phyloP scores from a whole-genome alignment of 78 protist genomes.

The Speleostelium caveatum region DNA sequence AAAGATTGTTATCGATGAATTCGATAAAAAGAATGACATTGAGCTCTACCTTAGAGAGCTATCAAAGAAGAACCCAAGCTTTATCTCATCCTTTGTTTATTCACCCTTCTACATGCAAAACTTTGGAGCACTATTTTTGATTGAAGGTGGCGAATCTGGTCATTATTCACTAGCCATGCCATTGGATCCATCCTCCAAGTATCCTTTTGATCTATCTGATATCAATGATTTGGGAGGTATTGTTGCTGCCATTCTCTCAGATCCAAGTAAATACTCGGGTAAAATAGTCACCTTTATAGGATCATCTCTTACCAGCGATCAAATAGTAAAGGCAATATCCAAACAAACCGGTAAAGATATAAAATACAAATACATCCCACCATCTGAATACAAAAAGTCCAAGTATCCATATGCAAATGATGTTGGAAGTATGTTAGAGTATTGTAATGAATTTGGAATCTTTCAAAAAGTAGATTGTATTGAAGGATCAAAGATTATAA shows the following conservation, averaged over 20 bases:
- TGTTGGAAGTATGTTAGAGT: no score
- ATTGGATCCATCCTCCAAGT: not conserved
- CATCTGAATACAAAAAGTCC: no score
- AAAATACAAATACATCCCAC: conserved; percentile 11
- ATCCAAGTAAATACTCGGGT: conserved; percentile 21
- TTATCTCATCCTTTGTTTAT: conserved; percentile 1
- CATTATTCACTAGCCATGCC: conserved; percentile 15
- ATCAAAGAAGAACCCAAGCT: not conserved
- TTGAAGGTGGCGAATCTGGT: not conserved
- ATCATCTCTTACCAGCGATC: not conserved
- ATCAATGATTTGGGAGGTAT: conserved; percentile 29
- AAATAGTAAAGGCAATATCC: conserved; percentile 11
- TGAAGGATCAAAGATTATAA: conserved; percentile 1
- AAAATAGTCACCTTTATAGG: conserved; percentile 4
- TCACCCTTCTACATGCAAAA: conserved; percentile 33
- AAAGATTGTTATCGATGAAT: conserved; percentile 3
- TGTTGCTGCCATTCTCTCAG: not conserved
- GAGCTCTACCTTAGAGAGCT: conserved; percentile 7
- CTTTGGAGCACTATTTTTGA: not conserved
- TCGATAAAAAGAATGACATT: conserved; percentile 13
- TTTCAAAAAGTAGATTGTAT: no score
- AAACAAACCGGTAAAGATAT: conserved; percentile 17
- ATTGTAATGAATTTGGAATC: no score
- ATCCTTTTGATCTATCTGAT: conserved; percentile 20
- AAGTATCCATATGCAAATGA: no score